Base-by-base conservation (phyloP, 768 basidiomycete species). In the Amanita phalloides region DNA sequence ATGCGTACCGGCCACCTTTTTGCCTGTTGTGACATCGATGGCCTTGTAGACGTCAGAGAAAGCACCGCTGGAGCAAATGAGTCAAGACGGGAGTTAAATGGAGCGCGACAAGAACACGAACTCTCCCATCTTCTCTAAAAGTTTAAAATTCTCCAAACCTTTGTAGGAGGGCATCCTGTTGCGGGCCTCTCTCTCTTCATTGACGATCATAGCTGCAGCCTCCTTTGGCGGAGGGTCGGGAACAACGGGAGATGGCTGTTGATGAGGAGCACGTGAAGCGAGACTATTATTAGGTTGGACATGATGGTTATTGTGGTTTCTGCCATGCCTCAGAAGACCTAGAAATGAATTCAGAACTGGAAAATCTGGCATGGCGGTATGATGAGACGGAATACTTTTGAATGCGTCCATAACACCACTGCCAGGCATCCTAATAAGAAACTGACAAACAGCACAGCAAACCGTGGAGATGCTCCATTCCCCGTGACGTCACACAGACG, bases 31-130 rank as follows among this genome's bases (percentile, higher is more conserved):
- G 45, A 79, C 73, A 64, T 97, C 88, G 50, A 86, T 59, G 11
- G 92, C 95, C 64, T 89, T 90, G 76, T 95, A 99, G 7, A 99
- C 95, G 63, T 96, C 91, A n/a, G 94, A 97, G 66, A 99, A 99
- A 39, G 95, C 95, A 54, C 95, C 95, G 60, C 84, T 90, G 10
- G 35, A 17, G 60, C 38, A 44, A 25, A 45, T 20, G 41, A 54
- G 33, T 32, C 66, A 52, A 36, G 54, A 49, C 38, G 37, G 60
- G 65, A 48, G 53, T 50, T 54, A 53, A 51, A 47, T 51, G 53
- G 44, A 49, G 42, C 44, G 51, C 46, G 51, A 13, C 13, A 52
- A 42, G 41, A 33, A 52, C 48, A 84, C 90, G 66, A 56, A 93
- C 90, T 93, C 90, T 73, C 90, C 91, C 90, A 92, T 93, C 75